Evolutionary conservation across 768 basidiomycete species (phyloP), one percentile per base, ranked within the genome.

Genomic region (Fistulinella prunicolor): DNA sequence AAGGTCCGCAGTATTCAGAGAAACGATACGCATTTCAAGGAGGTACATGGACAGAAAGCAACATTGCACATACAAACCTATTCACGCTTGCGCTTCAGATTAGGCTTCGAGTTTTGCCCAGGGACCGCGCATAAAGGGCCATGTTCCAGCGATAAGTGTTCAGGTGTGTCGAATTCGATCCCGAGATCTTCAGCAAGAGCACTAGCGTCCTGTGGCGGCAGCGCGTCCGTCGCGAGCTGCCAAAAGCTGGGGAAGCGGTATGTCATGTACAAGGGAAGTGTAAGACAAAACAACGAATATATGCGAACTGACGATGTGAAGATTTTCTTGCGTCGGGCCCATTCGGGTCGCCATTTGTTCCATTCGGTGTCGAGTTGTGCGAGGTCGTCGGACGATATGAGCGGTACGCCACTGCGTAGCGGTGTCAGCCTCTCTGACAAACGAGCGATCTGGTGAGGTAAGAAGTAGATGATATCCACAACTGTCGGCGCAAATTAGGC

Each of bases 121-220:
- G 66, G 60, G 17, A 23, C 42, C 1, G 59, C 64, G 58, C 82
- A 89, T 22, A 92, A 70, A 44, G 79, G 63, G 4, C 83, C 76
- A 34, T 73, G 71, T 66, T 93, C 92, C 23, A 94, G 66, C 21
- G 67, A 69, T 29, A 56, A 54, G 55, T 90, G 89, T 65, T 94
- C 92, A 3, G 74, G 58, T 10, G 86, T 81, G 58, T 95, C 93
- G 34, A 72, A 69, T 62, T 89, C 88, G 49, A 94, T 80, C 2
- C 91, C 92, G 28, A 94, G 80, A 45, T 86, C 83, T 61, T 94
- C 93, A 19, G 78, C 79, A 9, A 94, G 81, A 34, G 67, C 71
- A 9, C 68, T 56, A 0, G 82, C 78, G 40, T 90, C 84, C 60
- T 82, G 80, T 34, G 86, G 83, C 3, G 84, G 62, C 4, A 89